phyloP scores from a whole-genome alignment of 805 yeast genomes.

The Starmerella floris region DNA sequence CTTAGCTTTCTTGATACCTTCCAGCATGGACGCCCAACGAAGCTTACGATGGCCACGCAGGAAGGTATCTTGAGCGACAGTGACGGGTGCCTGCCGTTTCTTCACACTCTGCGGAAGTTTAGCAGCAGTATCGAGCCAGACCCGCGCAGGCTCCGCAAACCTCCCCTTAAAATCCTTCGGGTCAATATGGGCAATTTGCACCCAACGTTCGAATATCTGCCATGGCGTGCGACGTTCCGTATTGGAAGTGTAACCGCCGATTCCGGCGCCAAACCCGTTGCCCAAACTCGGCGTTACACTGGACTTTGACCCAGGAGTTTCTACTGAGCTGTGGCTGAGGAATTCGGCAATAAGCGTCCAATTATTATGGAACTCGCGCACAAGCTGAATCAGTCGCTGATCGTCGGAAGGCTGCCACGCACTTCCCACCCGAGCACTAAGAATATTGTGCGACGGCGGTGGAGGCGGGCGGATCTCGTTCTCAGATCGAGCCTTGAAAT shows the following conservation, averaged over 20 bases:
- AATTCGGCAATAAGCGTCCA: slow-evolving; percentile 85
- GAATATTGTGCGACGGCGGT: slow-evolving; percentile 72
- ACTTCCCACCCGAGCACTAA: slow-evolving; percentile 78
- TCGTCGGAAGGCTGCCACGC: slow-evolving; percentile 96
- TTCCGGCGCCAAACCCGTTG: neutral
- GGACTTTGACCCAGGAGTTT: slow-evolving; percentile 8
- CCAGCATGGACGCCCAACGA: slow-evolving; percentile 96
- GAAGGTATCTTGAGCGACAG: slow-evolving; percentile 84
- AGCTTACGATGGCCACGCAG: slow-evolving; percentile 85
- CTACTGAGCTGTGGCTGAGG: slow-evolving; percentile 42
- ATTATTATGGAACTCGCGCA: slow-evolving; percentile 75
- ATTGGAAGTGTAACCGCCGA: slow-evolving; percentile 58
- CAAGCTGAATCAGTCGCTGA: slow-evolving; percentile 59
- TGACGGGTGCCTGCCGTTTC: slow-evolving; percentile 78
- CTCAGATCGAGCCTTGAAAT: slow-evolving; percentile 19
- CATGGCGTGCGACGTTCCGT: slow-evolving; percentile 94
- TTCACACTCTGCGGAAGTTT: slow-evolving; percentile 78
- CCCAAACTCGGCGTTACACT: neutral
- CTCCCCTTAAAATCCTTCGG: slow-evolving; percentile 78
- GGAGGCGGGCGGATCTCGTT: slow-evolving; percentile 61
- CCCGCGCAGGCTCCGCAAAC: slow-evolving; percentile 68
- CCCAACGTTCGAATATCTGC: slow-evolving; percentile 96
- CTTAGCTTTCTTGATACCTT: slow-evolving; percentile 82
- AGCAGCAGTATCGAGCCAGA: slow-evolving; percentile 86
- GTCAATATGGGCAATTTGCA: slow-evolving; percentile 79